Base-by-base conservation (phyloP, 2,329 filamentous ascomycete species). In the Mycosphaerella sp. region DNA sequence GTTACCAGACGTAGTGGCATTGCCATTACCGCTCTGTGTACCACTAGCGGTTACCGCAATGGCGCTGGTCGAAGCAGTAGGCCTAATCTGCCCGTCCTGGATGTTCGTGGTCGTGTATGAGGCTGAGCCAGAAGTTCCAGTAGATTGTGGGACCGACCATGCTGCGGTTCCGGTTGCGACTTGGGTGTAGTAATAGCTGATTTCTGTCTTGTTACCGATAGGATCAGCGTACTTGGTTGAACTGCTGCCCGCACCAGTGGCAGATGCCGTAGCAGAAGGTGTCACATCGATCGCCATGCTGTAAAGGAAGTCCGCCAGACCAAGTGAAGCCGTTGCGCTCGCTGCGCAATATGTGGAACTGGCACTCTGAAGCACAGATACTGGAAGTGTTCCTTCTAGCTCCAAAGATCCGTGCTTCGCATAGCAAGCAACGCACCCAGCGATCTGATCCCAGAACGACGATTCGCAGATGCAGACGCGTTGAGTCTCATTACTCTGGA, bases 111-210 rank as follows among this genome's bases (percentile, higher is more conserved):
- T 51, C 14, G 46, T 53, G 18, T 43, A 53, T 21, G 39, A 49
- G 10, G 9, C 44, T 10, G 50, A 44, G 45, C 49, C 47, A 21
- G 36, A 37, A 25, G 41, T 53, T 13, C 46, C 52, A 10, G 60
- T 63, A 9, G 60, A 47, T 16, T 59, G 44, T 30, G 56, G 56
- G 13, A 63, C 40, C 14, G 55, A 37, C 43, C 52, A 63, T 14
- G 57, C 60, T 9, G 52, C 50, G 16, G 42, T 54, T 14, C 63
- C 63, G 18, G 63, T 65, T 10, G 64, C 55, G 2, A 54, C 55
- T 3, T 62, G 56, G 4, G 61, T 65, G 49, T 44, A 64, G 48
- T 65, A 65, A 9, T 54, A 50, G 34, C 58, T 60, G n/a, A 63
- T 60, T 6, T 53, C 63, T 13, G 63, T 65, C 42, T 56, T 53